These are phyloP conservation scores for Prunella vulgaris DNA, from an alignment of 257 asterid genomes.

Conservation along the genomic window DNA sequence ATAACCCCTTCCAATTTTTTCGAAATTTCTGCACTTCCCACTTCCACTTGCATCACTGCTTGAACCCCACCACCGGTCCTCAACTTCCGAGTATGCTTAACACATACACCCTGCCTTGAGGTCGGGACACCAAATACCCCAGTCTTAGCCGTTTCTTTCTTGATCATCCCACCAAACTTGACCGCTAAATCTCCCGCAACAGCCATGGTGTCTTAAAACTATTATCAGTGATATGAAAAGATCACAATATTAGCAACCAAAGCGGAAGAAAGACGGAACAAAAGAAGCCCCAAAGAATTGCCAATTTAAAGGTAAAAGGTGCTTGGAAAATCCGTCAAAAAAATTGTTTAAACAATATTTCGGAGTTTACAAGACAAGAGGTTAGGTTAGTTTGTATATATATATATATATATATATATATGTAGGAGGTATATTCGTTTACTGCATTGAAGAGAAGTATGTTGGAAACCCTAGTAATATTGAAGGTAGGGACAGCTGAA, in stretches of 20 bases:
- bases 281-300: not conserved
- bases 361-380: slow-evolving; percentile 25
- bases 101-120: slow-evolving; percentile 21
- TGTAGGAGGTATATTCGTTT: slow-evolving; percentile 2
- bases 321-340: slow-evolving; percentile 41
- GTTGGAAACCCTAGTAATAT: slow-evolving; percentile 32
- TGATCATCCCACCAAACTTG: slow-evolving; percentile 28
- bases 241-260: not conserved
- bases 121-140: slow-evolving; percentile 34
- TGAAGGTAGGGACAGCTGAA: slow-evolving; percentile 38
- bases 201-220: slow-evolving; percentile 38
- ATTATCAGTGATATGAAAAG: not conserved
- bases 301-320: not conserved
- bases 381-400: not conserved
- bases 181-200: slow-evolving; percentile 42
- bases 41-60: slow-evolving; percentile 53
- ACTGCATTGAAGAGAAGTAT: not conserved
- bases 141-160: slow-evolving; percentile 29
- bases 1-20: slow-evolving; percentile 27
- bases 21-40: slow-evolving; percentile 30
- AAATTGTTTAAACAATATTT: slow-evolving; percentile 15
- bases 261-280: not conserved
- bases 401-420: not conserved
- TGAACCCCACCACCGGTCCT: slow-evolving; percentile 25
- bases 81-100: slow-evolving; percentile 22